Conservation (phyloP, 2,329 filamentous ascomycete genomes). For the Tolypocladium ovalisporum region DNA sequence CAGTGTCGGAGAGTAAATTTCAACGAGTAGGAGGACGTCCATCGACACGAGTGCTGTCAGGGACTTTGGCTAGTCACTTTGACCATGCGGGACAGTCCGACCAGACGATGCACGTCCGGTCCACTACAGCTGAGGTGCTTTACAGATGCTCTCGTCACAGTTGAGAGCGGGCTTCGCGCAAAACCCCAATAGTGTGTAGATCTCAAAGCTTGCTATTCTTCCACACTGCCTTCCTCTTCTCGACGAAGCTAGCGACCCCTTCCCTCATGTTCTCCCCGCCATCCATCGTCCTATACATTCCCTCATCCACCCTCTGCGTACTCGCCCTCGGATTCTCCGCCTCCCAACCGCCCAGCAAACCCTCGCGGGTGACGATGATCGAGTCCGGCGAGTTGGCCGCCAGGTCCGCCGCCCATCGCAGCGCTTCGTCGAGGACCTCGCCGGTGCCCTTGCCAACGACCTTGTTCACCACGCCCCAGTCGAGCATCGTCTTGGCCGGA, state of each 20-base stretch:
- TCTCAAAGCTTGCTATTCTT: conserved; percentile 46
- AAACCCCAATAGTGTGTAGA: too few species aligned
- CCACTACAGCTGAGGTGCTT: too few species aligned
- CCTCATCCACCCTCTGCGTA: conserved; percentile 44
- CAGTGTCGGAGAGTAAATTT: too few species aligned
- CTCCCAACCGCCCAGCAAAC: conserved; percentile 64
- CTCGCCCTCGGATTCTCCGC: conserved; percentile 52
- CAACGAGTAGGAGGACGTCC: too few species aligned
- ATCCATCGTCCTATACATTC: conserved; percentile 48
- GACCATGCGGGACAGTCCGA: too few species aligned
- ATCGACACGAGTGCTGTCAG: too few species aligned
- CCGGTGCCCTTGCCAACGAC: conserved; percentile 34
- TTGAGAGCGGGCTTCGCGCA: too few species aligned
- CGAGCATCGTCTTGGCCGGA: conserved; percentile 44
- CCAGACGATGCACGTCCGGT: too few species aligned
- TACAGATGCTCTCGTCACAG: too few species aligned
- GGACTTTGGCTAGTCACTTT: too few species aligned
- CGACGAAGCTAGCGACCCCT: conserved; percentile 64
- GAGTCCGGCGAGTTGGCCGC: conserved; percentile 62
- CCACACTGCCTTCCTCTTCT: conserved; percentile 63
- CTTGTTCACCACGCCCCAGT: conserved; percentile 62
- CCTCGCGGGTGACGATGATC: conserved; percentile 62
- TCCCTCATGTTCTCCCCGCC: conserved; percentile 64
- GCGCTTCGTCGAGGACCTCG: conserved; percentile 43
- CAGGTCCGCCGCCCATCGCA: conserved; percentile 51